Evolutionary conservation across 768 basidiomycete genomes (phyloP).

Genomic region (Boletellus emodensis): DNA sequence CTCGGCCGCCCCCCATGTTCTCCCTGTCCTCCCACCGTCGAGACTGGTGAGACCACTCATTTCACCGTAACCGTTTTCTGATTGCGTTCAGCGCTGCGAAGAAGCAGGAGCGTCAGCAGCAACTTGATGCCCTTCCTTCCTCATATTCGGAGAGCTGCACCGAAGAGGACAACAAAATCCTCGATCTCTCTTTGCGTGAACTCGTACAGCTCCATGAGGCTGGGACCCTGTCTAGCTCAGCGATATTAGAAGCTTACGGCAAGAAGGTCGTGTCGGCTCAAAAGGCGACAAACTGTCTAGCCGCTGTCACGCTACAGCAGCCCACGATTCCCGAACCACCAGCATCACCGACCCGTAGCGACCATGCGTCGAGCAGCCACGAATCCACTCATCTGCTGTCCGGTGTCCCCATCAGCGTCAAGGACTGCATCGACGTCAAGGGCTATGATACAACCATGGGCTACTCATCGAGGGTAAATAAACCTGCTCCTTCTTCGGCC

Average conservation of each 20-base stretch:
- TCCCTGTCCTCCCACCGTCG: conserved; percentile 22
- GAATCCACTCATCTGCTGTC: conserved; percentile 30
- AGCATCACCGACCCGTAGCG: conserved; percentile 9
- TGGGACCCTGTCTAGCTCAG: conserved; percentile 24
- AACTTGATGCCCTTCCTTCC: conserved; percentile 28
- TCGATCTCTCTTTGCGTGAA: conserved; percentile 35
- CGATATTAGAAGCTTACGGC: conserved; percentile 38
- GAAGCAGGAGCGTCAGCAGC: conserved; percentile 28
- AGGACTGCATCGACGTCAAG: conserved; percentile 43
- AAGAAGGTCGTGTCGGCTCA: conserved; percentile 39
- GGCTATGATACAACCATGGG: conserved; percentile 47
- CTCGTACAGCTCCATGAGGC: conserved; percentile 33
- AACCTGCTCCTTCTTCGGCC: conserved; percentile 33
- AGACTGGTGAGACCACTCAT: conserved; percentile 26
- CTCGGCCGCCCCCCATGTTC: conserved; percentile 18
- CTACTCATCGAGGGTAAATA: conserved; percentile 36
- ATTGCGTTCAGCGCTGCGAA: conserved; percentile 29
- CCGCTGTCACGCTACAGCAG: conserved; percentile 42
- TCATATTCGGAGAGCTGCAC: conserved; percentile 29
- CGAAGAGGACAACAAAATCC: conserved; percentile 34
- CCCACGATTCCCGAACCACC: conserved; percentile 9
- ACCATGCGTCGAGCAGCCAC: background rate
- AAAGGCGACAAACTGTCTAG: conserved; percentile 46
- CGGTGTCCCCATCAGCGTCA: conserved; percentile 48
- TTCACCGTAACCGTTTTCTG: background rate